Percentiles rank a stretch among this genome's conserved stretches.
phyloP scores from a whole-genome alignment of 2,329 filamentous ascomycete genomes.

The Rosellinia necatrix region DNA sequence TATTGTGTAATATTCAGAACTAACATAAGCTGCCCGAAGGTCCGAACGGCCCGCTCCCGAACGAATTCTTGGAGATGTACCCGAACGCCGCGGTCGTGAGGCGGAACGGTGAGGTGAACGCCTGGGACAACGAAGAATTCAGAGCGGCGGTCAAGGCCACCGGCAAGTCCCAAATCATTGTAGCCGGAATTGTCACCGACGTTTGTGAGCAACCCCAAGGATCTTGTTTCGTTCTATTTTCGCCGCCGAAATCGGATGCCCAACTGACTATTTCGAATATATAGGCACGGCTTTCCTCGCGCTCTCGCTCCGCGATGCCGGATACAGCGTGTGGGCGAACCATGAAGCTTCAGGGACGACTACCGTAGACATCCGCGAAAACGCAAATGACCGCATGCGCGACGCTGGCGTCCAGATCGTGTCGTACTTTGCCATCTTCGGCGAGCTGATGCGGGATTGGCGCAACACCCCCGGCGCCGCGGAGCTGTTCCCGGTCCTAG shows the following conservation, averaged over 20 bases:
- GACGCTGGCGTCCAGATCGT: constrained; percentile 68
- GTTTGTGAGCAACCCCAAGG: constrained; percentile 57
- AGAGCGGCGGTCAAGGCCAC: constrained; percentile 66
- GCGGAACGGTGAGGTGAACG: constrained; percentile 74
- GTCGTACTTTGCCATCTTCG: constrained; percentile 65
- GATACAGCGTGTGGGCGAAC: constrained; percentile 76
- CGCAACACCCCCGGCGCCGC: constrained; percentile 56
- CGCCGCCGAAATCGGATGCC: neutral
- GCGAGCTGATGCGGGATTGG: constrained; percentile 75
- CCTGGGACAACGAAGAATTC: constrained; percentile 77
- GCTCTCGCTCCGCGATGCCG: constrained; percentile 70
- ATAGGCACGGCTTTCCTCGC: constrained; percentile 70
- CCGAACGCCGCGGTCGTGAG: constrained; percentile 68
- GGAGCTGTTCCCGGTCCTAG: constrained; percentile 66
- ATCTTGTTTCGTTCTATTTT: too few relatives aligned
- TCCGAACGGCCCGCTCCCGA: constrained; percentile 72
- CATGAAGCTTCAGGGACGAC: constrained; percentile 73
- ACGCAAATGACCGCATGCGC: constrained; percentile 70
- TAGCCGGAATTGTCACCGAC: constrained; percentile 75
- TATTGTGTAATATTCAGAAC: neutral
- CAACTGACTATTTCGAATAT: neutral
- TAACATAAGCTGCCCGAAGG: constrained; percentile 45
- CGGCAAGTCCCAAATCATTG: constrained; percentile 70
- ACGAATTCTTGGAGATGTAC: constrained; percentile 71
- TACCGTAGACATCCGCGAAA: constrained; percentile 61